A percentile compares a stretch with the other conserved stretches of the same genome.
Evolutionary conservation across 192 early-diverging fungal genomes (phyloP).

Genomic region (Coemansia guatemalensis): DNA sequence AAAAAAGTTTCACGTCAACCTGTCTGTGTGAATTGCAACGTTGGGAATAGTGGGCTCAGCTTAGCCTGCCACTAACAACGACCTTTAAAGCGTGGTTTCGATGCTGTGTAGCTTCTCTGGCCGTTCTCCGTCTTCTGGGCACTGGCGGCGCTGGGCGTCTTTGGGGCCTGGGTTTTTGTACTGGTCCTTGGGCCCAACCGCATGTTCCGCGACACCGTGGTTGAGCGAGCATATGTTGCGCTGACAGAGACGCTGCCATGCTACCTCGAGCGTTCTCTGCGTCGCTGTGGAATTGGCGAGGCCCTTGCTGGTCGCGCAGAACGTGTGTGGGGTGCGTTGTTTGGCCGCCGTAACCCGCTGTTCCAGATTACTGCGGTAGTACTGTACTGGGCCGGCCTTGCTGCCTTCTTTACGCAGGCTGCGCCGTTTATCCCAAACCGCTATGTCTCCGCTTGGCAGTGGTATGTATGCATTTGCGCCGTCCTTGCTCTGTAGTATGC

Average conservation of each 20-base stretch:
- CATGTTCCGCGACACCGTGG: slow-evolving; percentile 41
- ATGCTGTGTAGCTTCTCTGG: slow-evolving; percentile 14
- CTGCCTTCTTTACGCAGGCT: slow-evolving; percentile 33
- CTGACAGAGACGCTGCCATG: slow-evolving; percentile 23
- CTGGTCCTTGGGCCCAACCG: slow-evolving; percentile 47
- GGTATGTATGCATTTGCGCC: slow-evolving; percentile 8
- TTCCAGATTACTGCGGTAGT: slow-evolving; percentile 37
- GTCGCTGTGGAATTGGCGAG: slow-evolving; percentile 18
- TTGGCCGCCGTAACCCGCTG: slow-evolving; percentile 42
- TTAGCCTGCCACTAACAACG: too few relatives aligned
- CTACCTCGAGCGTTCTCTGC: slow-evolving; percentile 11
- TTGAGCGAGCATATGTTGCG: slow-evolving; percentile 26
- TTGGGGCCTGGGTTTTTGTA: slow-evolving; percentile 38
- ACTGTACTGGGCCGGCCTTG: slow-evolving; percentile 37
- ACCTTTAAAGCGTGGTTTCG: too few relatives aligned
- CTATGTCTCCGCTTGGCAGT: slow-evolving; percentile 39
- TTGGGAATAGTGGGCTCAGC: too few relatives aligned
- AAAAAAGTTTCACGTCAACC: too few relatives aligned
- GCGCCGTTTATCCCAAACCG: slow-evolving; percentile 45
- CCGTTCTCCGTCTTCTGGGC: slow-evolving; percentile 21
- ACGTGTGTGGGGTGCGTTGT: slow-evolving; percentile 25
- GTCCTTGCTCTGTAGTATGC: background rate
- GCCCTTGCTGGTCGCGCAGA: slow-evolving; percentile 18
- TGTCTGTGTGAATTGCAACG: too few relatives aligned
- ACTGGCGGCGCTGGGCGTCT: slow-evolving; percentile 12